phyloP scores from a whole-genome alignment of 331 rosid genomes.

The Arachis monticola region DNA sequence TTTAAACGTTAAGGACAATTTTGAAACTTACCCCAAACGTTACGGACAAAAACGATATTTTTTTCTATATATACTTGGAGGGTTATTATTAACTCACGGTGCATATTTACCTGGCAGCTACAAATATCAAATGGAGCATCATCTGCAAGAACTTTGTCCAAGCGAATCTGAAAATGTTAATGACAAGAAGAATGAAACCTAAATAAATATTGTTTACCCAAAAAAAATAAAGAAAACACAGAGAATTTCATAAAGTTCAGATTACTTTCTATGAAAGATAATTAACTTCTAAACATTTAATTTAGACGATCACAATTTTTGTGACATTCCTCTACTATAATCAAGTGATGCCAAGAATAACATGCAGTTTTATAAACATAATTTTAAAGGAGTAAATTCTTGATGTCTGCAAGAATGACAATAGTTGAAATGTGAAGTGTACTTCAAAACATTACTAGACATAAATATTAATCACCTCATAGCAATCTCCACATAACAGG shows the following conservation, averaged over 20 bases:
- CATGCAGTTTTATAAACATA: not conserved
- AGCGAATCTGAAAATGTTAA: slow-evolving; percentile 63
- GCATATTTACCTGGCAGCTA: slow-evolving; percentile 79
- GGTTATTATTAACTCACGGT: slow-evolving; percentile 28
- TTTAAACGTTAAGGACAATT: no score
- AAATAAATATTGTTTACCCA: slow-evolving; percentile 24
- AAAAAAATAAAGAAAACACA: slow-evolving; percentile 20
- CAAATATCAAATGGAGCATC: slow-evolving; percentile 93
- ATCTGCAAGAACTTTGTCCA: slow-evolving; percentile 82
- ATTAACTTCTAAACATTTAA: slow-evolving; percentile 4
- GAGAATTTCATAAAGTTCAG: not conserved
- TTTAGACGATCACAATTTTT: slow-evolving; percentile 15
- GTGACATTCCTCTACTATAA: not conserved
- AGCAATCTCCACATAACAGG: slow-evolving; percentile 97
- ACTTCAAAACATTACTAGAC: slow-evolving; percentile 21
- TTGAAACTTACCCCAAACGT: no score
- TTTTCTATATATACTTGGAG: slow-evolving; percentile 8
- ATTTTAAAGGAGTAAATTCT: slow-evolving; percentile 20
- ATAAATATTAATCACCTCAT: slow-evolving; percentile 64
- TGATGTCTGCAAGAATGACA: slow-evolving; percentile 6
- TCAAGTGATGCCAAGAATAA: not conserved
- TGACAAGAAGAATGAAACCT: slow-evolving; percentile 4
- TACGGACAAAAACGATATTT: no score
- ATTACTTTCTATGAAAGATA: not conserved
- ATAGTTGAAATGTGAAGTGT: slow-evolving; percentile 6